phyloP scores from a whole-genome alignment of 176 grass and related monocot species.

The Ananas comosus region DNA sequence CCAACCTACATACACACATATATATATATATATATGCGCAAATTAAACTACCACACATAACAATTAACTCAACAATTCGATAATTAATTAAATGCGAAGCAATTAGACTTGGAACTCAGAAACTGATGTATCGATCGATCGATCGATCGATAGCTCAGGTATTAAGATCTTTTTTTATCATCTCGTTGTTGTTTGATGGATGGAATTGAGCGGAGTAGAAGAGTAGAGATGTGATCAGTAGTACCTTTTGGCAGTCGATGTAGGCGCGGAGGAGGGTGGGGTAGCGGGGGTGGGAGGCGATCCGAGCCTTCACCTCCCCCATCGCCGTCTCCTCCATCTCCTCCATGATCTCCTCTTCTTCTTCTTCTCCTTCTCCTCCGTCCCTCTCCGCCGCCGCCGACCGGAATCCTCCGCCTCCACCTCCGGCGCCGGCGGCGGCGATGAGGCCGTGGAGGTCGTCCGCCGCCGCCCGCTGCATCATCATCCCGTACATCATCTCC shows the following conservation, averaged over 20 bases:
- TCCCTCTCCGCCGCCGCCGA: neutral
- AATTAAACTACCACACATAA: too few relatives aligned
- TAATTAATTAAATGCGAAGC: neutral
- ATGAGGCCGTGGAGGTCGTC: neutral
- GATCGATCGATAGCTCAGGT: too few relatives aligned
- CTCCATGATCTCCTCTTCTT: neutral
- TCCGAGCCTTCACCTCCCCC: constrained; percentile 10
- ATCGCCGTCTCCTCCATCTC: neutral
- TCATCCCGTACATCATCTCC: neutral
- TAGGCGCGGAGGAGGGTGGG: constrained; percentile 1
- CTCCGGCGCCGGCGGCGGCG: neutral
- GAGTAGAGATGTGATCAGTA: neutral
- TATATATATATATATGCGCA: too few relatives aligned
- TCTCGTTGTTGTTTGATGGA: too few relatives aligned
- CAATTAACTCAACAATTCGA: too few relatives aligned
- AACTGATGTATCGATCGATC: too few relatives aligned
- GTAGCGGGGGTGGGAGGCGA: constrained; percentile 15
- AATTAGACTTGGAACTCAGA: neutral
- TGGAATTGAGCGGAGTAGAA: neutral
- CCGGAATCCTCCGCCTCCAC: neutral
- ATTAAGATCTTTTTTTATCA: too few relatives aligned
- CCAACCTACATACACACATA: neutral
- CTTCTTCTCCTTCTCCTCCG: neutral
- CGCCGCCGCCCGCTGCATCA: neutral
- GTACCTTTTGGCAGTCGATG: constrained; percentile 15